Evolutionary conservation across 1,284 basidiomycete species (phyloP).

Genomic region (Xerocomus amazonicus): DNA sequence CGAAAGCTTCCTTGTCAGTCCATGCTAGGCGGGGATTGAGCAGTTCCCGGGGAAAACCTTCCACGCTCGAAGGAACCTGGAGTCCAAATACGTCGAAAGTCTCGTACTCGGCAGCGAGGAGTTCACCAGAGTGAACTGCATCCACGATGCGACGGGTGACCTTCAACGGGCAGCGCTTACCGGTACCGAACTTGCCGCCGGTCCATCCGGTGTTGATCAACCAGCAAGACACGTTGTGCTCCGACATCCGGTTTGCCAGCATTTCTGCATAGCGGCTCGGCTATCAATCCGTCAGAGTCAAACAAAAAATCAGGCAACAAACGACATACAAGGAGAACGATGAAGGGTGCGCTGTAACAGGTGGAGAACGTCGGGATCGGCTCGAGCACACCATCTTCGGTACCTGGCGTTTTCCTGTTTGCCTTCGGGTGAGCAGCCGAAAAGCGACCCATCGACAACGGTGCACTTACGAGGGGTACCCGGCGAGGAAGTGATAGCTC

Average conservation of each 20-base stretch:
- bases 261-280: constrained; percentile 94
- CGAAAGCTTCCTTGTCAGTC: constrained; percentile 83
- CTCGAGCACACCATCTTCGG: constrained; percentile 96
- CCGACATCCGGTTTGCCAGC: constrained; percentile 93
- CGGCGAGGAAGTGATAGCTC: constrained; percentile 95
- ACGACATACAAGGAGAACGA: constrained; percentile 78
- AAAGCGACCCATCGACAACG: neutral
- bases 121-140: constrained; percentile 92
- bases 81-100: constrained; percentile 80
- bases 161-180: constrained; percentile 92
- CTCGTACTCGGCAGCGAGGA: constrained; percentile 85
- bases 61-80: constrained; percentile 75
- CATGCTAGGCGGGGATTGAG: constrained; percentile 86
- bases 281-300: constrained; percentile 36
- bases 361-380: constrained; percentile 99
- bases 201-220: constrained; percentile 99
- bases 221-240: constrained; percentile 93
- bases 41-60: constrained; percentile 85
- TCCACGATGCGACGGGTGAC: constrained; percentile 96
- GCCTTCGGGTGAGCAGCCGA: constrained; percentile 4
- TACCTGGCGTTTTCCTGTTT: constrained; percentile 86
- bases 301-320: neutral
- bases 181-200: constrained; percentile 88
- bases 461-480: constrained; percentile 82
- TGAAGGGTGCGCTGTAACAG: constrained; percentile 99